Evolutionary conservation across 305 asterid genomes (phyloP).

Genomic region (Fraxinus platypoda): DNA sequence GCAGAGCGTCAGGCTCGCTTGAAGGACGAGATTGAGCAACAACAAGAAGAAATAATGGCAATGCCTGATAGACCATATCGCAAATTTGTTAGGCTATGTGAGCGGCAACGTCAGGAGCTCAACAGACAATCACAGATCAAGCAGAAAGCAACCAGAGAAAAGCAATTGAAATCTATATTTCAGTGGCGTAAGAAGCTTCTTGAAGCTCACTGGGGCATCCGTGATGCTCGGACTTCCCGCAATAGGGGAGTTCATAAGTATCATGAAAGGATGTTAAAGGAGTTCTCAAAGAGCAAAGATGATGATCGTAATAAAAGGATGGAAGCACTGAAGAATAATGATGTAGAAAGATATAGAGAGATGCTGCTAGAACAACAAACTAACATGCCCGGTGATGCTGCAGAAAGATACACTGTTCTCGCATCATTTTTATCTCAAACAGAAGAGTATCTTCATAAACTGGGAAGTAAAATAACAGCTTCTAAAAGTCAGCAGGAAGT

Average conservation of each 20-base stretch:
- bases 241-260: conserved; percentile 98
- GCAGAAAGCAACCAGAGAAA: conserved; percentile 82
- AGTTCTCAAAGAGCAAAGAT: conserved; percentile 93
- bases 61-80: conserved; percentile 99
- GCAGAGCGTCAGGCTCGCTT: conserved; percentile 87
- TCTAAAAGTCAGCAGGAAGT: conserved; percentile 95
- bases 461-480: conserved; percentile 94
- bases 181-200: conserved; percentile 99
- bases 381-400: conserved; percentile 80
- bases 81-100: conserved; percentile 89
- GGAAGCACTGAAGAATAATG: conserved; percentile 99
- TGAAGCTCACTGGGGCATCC: conserved; percentile 96
- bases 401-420: conserved; percentile 95
- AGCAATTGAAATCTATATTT: conserved; percentile 87
- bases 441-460: conserved; percentile 87
- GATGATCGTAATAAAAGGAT: conserved; percentile 89
- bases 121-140: conserved; percentile 88
- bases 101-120: conserved; percentile 94
- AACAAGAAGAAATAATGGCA: conserved; percentile 93
- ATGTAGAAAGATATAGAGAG: conserved; percentile 96
- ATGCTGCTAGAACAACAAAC: conserved; percentile 98
- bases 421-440: conserved; percentile 92
- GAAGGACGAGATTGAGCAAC: conserved; percentile 93
- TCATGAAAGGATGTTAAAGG: conserved; percentile 96
- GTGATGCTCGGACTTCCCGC: conserved; percentile 97